Conservation (phyloP, 1,139 yeast genomes). For the Arxiozyma bovina region DNA sequence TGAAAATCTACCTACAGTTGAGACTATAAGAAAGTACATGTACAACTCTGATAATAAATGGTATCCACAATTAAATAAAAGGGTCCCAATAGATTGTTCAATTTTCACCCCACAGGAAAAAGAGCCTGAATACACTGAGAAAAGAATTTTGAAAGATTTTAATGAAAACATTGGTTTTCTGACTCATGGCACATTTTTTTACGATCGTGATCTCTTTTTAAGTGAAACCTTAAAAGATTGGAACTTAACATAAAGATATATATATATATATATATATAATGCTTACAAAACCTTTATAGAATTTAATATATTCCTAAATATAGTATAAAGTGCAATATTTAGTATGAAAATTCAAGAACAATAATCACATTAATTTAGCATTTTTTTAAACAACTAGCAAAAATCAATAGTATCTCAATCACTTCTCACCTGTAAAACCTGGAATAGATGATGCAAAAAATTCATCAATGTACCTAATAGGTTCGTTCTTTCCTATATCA, state of each 20-base stretch:
- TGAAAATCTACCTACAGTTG: background rate
- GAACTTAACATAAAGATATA: background rate
- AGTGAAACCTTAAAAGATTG: conserved; percentile 1
- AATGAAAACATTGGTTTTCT: background rate
- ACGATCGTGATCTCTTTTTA: conserved; percentile 10
- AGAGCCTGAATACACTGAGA: background rate
- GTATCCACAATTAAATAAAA: background rate
- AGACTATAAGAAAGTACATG: background rate
- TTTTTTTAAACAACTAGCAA: too few species aligned
- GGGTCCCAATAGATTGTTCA: background rate
- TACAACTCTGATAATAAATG: background rate
- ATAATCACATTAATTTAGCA: too few species aligned
- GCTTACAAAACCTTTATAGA: background rate
- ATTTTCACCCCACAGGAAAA: background rate
- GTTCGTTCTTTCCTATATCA: conserved; percentile 38
- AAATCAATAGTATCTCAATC: background rate
- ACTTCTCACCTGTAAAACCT: conserved; percentile 19
- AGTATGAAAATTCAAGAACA: background rate
- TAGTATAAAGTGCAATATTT: background rate
- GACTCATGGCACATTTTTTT: conserved; percentile 7
- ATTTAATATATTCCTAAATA: background rate
- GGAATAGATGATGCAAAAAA: conserved; percentile 26
- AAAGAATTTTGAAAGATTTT: background rate
- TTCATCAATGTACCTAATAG: conserved; percentile 34
- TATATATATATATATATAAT: background rate